phyloP scores from a whole-genome alignment of 2,329 filamentous ascomycete species.

The Penicillium sp. region DNA sequence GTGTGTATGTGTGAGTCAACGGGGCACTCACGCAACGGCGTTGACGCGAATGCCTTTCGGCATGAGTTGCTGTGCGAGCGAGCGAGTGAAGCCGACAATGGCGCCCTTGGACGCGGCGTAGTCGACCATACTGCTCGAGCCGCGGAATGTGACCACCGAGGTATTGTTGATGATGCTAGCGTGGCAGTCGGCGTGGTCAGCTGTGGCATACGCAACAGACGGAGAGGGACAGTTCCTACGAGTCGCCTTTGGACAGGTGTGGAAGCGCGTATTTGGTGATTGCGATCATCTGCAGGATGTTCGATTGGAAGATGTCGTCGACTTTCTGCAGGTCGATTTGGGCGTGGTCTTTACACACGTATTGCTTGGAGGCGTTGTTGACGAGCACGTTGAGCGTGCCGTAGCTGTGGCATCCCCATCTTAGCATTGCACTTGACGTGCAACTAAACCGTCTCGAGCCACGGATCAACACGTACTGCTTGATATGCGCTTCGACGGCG shows the following conservation, averaged over 20 bases:
- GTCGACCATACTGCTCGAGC: conserved; percentile 52
- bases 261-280: conserved; percentile 57
- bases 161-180: conserved; percentile 26
- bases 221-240: conserved; percentile 32
- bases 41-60: conserved; percentile 57
- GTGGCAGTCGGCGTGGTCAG: not conserved
- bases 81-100: conserved; percentile 54
- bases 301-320: conserved; percentile 56
- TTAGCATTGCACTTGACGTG: not conserved
- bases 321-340: conserved; percentile 38
- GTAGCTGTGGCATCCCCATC: not conserved
- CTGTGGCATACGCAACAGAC: not conserved
- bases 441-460: not conserved
- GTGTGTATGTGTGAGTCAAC: too few species aligned
- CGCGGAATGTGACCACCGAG: conserved; percentile 55
- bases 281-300: conserved; percentile 59
- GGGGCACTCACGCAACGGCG: conserved; percentile 37
- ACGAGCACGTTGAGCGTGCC: not conserved
- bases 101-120: conserved; percentile 59
- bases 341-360: not conserved
- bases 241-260: conserved; percentile 53
- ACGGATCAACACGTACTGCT: not conserved
- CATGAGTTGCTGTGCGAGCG: not conserved
- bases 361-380: not conserved
- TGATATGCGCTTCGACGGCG: not conserved